Conservation (phyloP, 106 monocot genomes). For the Apostasia shenzhenica region DNA sequence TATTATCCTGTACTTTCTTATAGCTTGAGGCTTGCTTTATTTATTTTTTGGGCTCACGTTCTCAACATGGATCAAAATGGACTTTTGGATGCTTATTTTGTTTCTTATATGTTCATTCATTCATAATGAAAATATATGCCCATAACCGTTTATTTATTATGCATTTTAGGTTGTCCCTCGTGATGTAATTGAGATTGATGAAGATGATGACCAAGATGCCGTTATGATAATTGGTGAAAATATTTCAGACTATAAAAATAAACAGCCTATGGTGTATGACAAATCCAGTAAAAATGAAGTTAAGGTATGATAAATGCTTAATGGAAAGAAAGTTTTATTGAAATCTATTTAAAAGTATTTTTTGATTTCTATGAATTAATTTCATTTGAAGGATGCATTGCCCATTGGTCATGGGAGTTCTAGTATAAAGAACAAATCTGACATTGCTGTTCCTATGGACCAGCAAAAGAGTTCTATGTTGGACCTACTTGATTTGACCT, state of each 20-base stretch:
- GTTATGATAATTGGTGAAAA: conserved; percentile 26
- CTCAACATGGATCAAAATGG: no score
- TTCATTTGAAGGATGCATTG: conserved; percentile 18
- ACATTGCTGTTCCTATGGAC: conserved; percentile 3
- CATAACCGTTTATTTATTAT: not conserved
- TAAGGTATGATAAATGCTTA: conserved; percentile 9
- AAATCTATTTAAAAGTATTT: not conserved
- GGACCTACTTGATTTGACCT: conserved; percentile 10
- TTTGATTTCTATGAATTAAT: not conserved
- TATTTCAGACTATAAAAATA: conserved; percentile 25
- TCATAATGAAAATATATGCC: not conserved
- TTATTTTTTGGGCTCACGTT: no score
- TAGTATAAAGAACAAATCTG: conserved; percentile 15
- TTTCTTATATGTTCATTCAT: no score
- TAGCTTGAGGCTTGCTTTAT: no score
- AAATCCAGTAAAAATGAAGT: conserved; percentile 8
- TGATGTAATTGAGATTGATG: conserved; percentile 36
- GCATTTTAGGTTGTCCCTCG: conserved; percentile 26
- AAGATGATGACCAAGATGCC: conserved; percentile 31
- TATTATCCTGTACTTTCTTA: no score
- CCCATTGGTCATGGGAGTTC: conserved; percentile 17
- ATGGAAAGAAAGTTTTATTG: not conserved
- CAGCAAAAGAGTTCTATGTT: conserved; percentile 10
- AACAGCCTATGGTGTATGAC: conserved; percentile 17
- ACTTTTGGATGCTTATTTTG: no score